Base-by-base conservation (phyloP, 1,284 basidiomycete species). In the Rhodotorula sp. region DNA sequence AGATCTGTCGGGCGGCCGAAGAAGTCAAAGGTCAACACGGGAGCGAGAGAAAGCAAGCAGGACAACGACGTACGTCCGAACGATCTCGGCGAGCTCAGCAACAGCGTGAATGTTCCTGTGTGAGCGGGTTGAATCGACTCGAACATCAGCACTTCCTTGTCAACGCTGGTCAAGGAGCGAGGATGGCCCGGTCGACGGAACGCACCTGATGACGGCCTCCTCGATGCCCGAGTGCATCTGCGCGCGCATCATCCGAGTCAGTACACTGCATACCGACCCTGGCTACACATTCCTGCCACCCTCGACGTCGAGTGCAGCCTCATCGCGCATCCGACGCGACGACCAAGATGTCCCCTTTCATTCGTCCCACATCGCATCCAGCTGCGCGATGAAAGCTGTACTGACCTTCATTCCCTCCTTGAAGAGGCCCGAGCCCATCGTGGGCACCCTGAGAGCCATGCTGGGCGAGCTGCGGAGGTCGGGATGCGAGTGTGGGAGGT, bases 91-190 rank as follows among this genome's bases (percentile, higher is more conserved):
- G 61, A 99, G 85, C 80, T 99, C 95, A 62, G 87, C 85, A 30
- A 97, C 92, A 16, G 96, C 95, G 79, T 94, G 89, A 77, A 98
- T 98, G 83, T 98, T 99, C 71, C 95, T 87, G 67, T 74, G 13
- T 46, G 34, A 52, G 34, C 34, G 48, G n/a, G n/a, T n/a, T 1
- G n/a, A 10, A 31, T 10, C 13, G 9, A 9, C 20, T 31, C 26
- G n/a, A 9, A 9, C 6, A 8, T 15, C 7, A n/a, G 5, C 40
- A 4, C 20, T n/a, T 16, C 4, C 30, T 6, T 7, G 13, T 31
- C 22, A 7, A 10, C 20, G 37, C 34, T n/a, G 22, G 4, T 46
- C 11, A 10, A 48, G 44, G 30, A 10, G 40, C 16, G 34, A 34
- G 52, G 26, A 52, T 13, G 40, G 3, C 40, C 40, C 40, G 40